Evolutionary conservation across 169 alveolate genomes (phyloP), one percentile per base, ranked within the genome.

Genomic region (Hammondia hammondi): DNA sequence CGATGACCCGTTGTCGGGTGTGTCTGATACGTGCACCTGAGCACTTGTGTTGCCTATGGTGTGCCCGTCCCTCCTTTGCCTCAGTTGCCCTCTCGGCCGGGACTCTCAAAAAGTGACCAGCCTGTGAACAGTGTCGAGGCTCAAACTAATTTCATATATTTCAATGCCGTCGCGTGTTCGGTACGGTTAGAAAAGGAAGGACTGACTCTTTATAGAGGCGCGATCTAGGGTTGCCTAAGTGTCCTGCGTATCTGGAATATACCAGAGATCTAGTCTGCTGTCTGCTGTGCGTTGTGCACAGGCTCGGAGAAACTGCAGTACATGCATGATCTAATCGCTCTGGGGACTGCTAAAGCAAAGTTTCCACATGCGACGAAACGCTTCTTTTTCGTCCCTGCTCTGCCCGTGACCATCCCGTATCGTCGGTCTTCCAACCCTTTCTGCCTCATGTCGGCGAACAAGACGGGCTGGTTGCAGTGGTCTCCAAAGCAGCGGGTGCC

Each of bases 401-500:
- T 95, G 57, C 98, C 98, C 19, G 81, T 95, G 61, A 88, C 95
- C 12, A 94, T 95, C 70, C 98, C 98, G 35, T 93, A 88, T n/a
- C 92, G 92, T 57, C 57, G 97, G 24, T 97, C 94, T 67, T 81
- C 97, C 43, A 96, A 96, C 57, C 98, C 98, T 9, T 96, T 96
- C 82, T 96, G 98, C 87, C 95, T 52, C 43, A 82, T 88, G 21
- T 96, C 97, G 19, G 61, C 94, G 85, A 96, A 96, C 91, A 70
- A 73, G 48, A 72, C 96, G 21, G 98, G 98, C 84, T 96, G 93
- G 93, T 56, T 14, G n/a, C 88, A 95, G 82, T 52, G 92, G 72
- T 17, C 45, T 12, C 91, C 94, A 81, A 92, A 87, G 81, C 57
- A 57, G 45, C 91, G 95, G 37, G 94, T 82, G 67, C 90, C 88